Evolutionary conservation across 495 filamentous ascomycete genomes (phyloP), one percentile per base, ranked within the genome.

Genomic region (Saxophila tyrrhenica): DNA sequence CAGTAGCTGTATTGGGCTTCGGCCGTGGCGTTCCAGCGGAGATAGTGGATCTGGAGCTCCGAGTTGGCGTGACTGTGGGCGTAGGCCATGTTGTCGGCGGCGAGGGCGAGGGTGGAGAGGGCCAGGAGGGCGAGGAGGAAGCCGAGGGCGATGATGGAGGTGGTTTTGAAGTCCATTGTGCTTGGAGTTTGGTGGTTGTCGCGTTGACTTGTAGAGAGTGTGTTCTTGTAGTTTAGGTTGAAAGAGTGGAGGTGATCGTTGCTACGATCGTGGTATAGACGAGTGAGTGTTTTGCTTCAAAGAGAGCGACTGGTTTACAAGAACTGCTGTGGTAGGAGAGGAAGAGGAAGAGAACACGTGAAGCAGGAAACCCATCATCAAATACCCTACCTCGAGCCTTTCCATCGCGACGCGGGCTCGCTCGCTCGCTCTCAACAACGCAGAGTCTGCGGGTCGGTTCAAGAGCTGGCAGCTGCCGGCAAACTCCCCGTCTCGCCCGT

Each of bases 101-200:
- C 29, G 7, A 35, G 29, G 29, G 7, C 29, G 29, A 35, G 29
- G 7, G 13, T 35, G 7, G 29, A 35, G 29, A 35, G 13, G 7
- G 29, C 5, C 7, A 35, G 7, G 29, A 35, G 7, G 13, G 13
- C 29, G 29, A 35, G 29, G 7, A 35, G 13, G 29, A 35, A 35
- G 29, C 42, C 52, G 25, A 54, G 48, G 1, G 17, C 42, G 13
- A 54, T 2, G 15, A 32, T 17, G 52, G 47, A 48, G 16, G 15
- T 48, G 23, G 52, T 54, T n/a, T 48, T 21, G 25, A 54, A 17
- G 25, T 54, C 52, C 52, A 54, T 54, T 2, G 1, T 52, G 17
- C 7, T 10, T 41, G 24, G 5, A 35, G 9, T 25, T 20, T n/a
- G 47, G 5, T 7, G 13, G 29, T 35, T 7, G 29, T 35, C 29